phyloP scores from a whole-genome alignment of 768 basidiomycete genomes.

The Trametes meyenii region DNA sequence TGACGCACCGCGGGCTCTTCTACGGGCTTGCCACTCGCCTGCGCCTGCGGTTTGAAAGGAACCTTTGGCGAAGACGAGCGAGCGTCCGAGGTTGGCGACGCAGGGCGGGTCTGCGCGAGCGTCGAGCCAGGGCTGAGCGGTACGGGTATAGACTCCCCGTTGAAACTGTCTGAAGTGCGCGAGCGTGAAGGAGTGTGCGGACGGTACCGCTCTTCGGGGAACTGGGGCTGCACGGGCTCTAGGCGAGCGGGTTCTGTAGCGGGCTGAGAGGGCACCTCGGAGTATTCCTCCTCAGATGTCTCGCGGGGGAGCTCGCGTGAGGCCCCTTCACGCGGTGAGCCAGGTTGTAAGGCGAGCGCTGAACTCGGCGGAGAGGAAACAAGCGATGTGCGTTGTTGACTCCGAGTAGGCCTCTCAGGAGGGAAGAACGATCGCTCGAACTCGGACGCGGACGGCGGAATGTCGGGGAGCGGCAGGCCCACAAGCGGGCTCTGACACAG shows the following conservation, averaged over 20 bases:
- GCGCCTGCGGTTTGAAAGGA: neutral
- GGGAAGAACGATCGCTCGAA: conserved; percentile 18
- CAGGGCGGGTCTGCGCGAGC: conserved; percentile 20
- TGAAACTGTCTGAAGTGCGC: neutral
- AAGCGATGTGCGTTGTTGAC: conserved; percentile 10
- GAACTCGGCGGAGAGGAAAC: conserved; percentile 16
- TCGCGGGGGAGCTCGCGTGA: neutral
- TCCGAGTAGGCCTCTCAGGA: conserved; percentile 12
- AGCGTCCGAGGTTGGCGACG: conserved; percentile 12
- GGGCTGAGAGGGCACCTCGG: neutral
- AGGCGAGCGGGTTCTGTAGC: neutral
- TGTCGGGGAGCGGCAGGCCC: conserved; percentile 15
- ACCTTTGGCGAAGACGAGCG: conserved; percentile 16
- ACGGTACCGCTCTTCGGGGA: conserved; percentile 1
- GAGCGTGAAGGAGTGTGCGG: conserved; percentile 4
- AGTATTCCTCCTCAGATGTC: neutral
- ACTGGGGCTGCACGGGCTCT: neutral
- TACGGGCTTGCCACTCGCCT: conserved; percentile 9
- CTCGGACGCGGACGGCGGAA: conserved; percentile 15
- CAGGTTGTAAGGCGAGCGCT: conserved; percentile 14
- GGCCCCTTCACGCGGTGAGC: conserved; percentile 2
- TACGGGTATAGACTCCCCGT: conserved; percentile 6
- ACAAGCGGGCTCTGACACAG: conserved; percentile 20
- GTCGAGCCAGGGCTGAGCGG: conserved; percentile 23
- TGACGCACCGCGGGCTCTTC: conserved; percentile 20